These are phyloP conservation scores for Ophiostoma ips DNA, from an alignment of 2,329 filamentous ascomycete species.

Conservation along the genomic window DNA sequence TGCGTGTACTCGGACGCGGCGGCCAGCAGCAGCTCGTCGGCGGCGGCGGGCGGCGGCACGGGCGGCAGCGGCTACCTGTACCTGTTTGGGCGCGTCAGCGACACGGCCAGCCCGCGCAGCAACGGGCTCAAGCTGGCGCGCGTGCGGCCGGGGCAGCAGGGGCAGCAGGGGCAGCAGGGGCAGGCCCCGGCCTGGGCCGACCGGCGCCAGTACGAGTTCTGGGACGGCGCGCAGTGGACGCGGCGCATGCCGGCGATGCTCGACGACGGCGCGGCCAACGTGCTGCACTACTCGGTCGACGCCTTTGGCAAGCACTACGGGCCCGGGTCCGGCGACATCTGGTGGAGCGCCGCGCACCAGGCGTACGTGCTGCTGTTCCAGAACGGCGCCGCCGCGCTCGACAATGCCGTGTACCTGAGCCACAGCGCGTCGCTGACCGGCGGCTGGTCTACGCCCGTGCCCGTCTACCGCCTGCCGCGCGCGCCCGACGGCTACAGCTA, in stretches of 20 bases:
- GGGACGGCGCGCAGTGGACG: conserved; percentile 10
- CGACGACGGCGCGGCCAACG: conserved; percentile 11
- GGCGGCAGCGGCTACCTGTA: conserved; percentile 9
- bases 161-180: too few relatives aligned
- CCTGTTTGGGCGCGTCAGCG: conserved; percentile 13
- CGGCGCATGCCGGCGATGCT: conserved; percentile 5
- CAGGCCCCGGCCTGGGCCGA: conserved; percentile 4
- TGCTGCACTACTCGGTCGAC: conserved; percentile 9
- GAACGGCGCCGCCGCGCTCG: conserved; percentile 11
- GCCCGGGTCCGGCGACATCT: conserved; percentile 11
- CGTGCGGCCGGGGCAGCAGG: too few relatives aligned
- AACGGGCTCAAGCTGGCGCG: conserved; percentile 15
- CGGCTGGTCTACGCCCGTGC: conserved; percentile 9
- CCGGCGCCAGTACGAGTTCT: conserved; percentile 10
- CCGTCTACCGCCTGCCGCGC: conserved; percentile 9
- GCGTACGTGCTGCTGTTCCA: conserved; percentile 13
- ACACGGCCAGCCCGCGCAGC: conserved; percentile 5
- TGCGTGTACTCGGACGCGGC: neutral
- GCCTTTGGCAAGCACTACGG: conserved; percentile 13
- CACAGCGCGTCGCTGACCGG: conserved; percentile 10
- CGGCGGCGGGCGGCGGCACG: neutral
- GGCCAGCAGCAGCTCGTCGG: neutral
- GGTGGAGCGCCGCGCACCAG: conserved; percentile 11
- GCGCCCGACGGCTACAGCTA: conserved; percentile 12
- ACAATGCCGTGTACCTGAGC: conserved; percentile 9